A percentile compares a stretch with the other conserved stretches of the same genome.
Conservation (phyloP, 352 stramenopile species). For the Phytophthora constricta region DNA sequence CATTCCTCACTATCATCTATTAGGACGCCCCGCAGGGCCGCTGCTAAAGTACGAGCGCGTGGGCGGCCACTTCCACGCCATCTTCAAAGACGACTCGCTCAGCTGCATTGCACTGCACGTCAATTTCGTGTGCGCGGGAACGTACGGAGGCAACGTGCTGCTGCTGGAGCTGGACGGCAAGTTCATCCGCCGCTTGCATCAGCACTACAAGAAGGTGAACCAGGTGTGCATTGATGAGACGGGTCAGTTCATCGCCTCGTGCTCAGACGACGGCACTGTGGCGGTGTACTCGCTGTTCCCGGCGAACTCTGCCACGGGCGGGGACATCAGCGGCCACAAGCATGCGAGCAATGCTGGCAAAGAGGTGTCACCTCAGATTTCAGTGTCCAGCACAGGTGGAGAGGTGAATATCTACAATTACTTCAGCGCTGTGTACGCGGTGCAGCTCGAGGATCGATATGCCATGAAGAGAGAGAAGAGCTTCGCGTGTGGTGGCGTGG, state of each 20-base stretch:
- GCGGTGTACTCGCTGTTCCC: constrained; percentile 81
- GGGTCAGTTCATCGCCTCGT: constrained; percentile 85
- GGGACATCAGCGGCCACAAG: constrained; percentile 31
- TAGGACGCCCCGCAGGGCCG: constrained; percentile 44
- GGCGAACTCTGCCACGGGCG: constrained; percentile 11
- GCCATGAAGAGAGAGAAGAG: constrained; percentile 81
- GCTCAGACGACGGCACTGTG: constrained; percentile 86
- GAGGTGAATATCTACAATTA: constrained; percentile 93
- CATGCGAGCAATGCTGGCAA: constrained; percentile 24
- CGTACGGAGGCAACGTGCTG: constrained; percentile 83
- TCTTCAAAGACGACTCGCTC: constrained; percentile 89
- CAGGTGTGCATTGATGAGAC: constrained; percentile 87
- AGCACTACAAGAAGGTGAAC: constrained; percentile 91
- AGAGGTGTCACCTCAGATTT: constrained; percentile 38
- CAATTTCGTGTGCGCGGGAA: constrained; percentile 79
- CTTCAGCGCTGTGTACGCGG: constrained; percentile 82
- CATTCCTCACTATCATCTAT: constrained; percentile 6
- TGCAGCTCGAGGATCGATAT: constrained; percentile 82
- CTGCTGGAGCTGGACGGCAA: constrained; percentile 77
- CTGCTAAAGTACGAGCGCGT: constrained; percentile 90
- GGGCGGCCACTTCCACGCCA: constrained; percentile 83
- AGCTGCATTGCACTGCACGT: constrained; percentile 84
- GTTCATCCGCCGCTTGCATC: constrained; percentile 83
- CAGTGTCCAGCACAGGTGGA: constrained; percentile 69
- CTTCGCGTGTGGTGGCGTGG: constrained; percentile 83